Evolutionary conservation across 441 rosid genomes (phyloP), one percentile per base, ranked within the genome.

Genomic region (Arabidopsis hybrid): DNA sequence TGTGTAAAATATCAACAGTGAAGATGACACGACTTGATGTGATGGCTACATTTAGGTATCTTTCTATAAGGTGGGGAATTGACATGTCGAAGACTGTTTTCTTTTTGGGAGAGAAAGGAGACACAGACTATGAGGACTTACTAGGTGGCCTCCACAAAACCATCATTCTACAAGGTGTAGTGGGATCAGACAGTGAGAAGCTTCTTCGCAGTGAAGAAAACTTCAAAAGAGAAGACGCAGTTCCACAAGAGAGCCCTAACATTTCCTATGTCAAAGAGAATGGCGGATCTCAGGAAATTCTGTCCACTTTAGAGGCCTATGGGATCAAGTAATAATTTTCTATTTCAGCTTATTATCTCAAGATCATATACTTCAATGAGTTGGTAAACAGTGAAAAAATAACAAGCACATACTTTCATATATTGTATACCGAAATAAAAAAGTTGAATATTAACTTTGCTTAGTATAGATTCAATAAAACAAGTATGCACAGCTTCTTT

Each of bases 41-140:
- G 59, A 34, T 72, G 55, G 52, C 29, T 68, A 55, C 56, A 10
- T 80, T 79, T 85, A 94, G 95, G 88, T 94, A 92, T 72, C 97
- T 94, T 59, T 91, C 89, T 46, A 83, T 90, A 46, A 86, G 86
- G 72, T 92, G 97, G 99, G 97, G 91, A 73, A 83, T 88, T 43
- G 94, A 89, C 71, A 84, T 87, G 49, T 77, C 92, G 0, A 89
- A 83, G 72, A 73, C 85, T 68, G 84, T 88, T 12, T 78, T 90
- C 69, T 86, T 94, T 67, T 79, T 85, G 79, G 99, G 99, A 26
- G 97, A 86, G 66, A 83, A 62, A 72, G 97, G 99, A 65, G 99
- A 94, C 70, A 90, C 97, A n/a, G 99, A 92, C 84, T 84, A 85
- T 36, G 94, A 89, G 69, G 86, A 82, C 75, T 83, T 90, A 75